Conservation (phyloP, 2,329 filamentous ascomycete genomes). For the Aspergillus sp. region DNA sequence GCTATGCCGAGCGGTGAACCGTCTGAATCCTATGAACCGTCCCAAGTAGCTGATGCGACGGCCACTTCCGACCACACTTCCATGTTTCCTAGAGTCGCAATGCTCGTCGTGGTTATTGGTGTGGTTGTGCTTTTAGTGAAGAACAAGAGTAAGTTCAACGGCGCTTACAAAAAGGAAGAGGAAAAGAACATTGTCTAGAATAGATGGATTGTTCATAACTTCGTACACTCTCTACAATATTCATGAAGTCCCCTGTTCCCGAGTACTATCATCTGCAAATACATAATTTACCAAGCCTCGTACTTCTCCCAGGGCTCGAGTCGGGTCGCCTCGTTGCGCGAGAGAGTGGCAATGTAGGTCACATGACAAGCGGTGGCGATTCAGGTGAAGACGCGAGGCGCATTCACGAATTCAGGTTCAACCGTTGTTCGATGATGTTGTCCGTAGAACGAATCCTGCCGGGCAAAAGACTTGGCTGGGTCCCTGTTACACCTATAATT, state of each 20-base stretch:
- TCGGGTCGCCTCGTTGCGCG: background rate
- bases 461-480: background rate
- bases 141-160: constrained; percentile 8
- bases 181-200: constrained; percentile 20
- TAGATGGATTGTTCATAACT: background rate
- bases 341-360: background rate
- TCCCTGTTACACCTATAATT: background rate
- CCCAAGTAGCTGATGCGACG: constrained; percentile 8
- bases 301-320: too few species aligned
- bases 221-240: background rate
- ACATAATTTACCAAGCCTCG: background rate
- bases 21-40: constrained; percentile 12
- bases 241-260: background rate
- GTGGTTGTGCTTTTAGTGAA: constrained; percentile 18
- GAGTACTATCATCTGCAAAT: background rate
- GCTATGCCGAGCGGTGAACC: constrained; percentile 12
- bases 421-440: background rate
- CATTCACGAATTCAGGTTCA: background rate
- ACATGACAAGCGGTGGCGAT: constrained; percentile 3
- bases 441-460: background rate
- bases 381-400: background rate
- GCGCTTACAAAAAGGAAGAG: constrained; percentile 9
- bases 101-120: constrained; percentile 20
- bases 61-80: constrained; percentile 11
- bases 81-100: constrained; percentile 16